Conservation (phyloP, 1,284 basidiomycete genomes). For the Cutaneotrichosporon sp. region DNA sequence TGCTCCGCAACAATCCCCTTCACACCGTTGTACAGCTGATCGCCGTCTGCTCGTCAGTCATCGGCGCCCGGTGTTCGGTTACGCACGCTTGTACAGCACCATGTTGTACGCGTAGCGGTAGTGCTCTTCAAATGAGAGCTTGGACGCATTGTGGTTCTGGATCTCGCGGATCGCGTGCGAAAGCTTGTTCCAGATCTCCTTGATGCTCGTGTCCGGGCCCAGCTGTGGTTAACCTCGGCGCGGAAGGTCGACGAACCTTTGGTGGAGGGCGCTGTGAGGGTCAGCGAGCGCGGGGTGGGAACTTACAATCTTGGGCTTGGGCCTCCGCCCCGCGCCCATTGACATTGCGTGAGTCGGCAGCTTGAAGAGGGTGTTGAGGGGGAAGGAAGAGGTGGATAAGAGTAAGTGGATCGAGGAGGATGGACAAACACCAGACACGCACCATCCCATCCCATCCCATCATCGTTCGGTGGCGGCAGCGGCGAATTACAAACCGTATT, state of each 20-base stretch:
- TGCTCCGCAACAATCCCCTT: constrained; percentile 77
- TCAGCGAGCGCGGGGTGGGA: constrained; percentile 9
- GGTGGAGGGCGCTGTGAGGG: constrained; percentile 43
- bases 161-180: constrained; percentile 84
- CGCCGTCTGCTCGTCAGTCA: constrained; percentile 58
- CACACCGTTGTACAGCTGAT: constrained; percentile 85
- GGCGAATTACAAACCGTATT: not conserved
- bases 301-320: constrained; percentile 51
- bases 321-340: constrained; percentile 40
- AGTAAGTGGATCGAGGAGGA: too few relatives aligned
- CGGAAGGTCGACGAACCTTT: constrained; percentile 31
- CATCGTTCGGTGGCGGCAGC: not conserved
- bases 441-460: not conserved
- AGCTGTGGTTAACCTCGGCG: constrained; percentile 27
- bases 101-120: constrained; percentile 93
- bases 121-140: constrained; percentile 95
- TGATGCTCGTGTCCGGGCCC: constrained; percentile 48
- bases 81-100: constrained; percentile 72
- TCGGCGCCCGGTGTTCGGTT: not conserved
- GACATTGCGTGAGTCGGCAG: constrained; percentile 33
- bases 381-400: not conserved
- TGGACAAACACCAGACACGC: constrained; percentile 1
- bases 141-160: constrained; percentile 88
- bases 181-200: constrained; percentile 52
- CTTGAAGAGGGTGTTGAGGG: not conserved